Conservation (phyloP, 1,284 basidiomycete genomes). For the Phlebopus sp. region DNA sequence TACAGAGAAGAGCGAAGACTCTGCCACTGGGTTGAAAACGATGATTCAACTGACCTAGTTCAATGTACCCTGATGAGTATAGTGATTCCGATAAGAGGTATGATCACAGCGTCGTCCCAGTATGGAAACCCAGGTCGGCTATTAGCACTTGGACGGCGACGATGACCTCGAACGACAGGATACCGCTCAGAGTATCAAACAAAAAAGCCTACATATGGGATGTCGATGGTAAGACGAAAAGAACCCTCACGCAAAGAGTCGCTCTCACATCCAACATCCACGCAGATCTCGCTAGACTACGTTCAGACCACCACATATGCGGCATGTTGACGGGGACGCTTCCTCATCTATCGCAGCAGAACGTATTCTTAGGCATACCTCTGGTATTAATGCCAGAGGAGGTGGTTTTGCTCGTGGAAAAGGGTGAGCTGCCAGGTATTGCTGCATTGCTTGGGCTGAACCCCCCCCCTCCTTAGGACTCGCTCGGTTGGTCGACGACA, state of each 20-base stretch:
- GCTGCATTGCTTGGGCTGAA: conserved; percentile 4
- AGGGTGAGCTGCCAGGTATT: conserved; percentile 47
- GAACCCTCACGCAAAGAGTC: not conserved
- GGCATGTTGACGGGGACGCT: conserved; percentile 89
- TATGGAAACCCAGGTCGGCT: not conserved
- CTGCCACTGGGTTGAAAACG: no score
- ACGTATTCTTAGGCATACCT: conserved; percentile 92
- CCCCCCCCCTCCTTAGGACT: conserved; percentile 48
- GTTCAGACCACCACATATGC: conserved; percentile 78
- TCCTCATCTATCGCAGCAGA: conserved; percentile 94
- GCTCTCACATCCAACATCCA: conserved; percentile 15
- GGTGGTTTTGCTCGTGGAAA: conserved; percentile 80
- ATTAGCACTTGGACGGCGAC: not conserved
- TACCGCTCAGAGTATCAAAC: conserved; percentile 62
- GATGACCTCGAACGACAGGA: conserved; percentile 22
- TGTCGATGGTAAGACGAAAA: conserved; percentile 56
- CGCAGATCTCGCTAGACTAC: conserved; percentile 74
- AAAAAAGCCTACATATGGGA: conserved; percentile 77
- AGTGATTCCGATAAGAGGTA: no score
- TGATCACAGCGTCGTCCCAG: not conserved
- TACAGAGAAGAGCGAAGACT: no score
- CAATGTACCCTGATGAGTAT: no score
- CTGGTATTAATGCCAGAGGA: conserved; percentile 90
- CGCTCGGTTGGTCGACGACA: conserved; percentile 78
- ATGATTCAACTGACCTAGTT: no score